phyloP scores from a whole-genome alignment of 2,329 filamentous ascomycete species.

The Penicillium thymicola region DNA sequence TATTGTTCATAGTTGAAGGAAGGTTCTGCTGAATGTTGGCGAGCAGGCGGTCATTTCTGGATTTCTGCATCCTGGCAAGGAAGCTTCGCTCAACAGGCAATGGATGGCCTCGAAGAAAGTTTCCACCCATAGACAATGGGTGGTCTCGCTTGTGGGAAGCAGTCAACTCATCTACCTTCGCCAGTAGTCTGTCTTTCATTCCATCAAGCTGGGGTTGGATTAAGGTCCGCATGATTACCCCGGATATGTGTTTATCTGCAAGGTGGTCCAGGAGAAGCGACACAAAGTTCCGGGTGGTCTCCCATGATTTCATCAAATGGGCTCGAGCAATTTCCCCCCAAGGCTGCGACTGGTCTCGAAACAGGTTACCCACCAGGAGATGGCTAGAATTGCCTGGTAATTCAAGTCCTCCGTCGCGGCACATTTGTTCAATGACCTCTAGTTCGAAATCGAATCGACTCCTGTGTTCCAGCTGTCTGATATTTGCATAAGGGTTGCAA shows the following conservation, averaged over 20 bases:
- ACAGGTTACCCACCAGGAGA: neutral
- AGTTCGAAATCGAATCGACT: neutral
- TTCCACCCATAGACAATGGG: slow-evolving; percentile 19
- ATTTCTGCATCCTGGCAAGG: slow-evolving; percentile 8
- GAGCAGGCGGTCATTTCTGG: slow-evolving; percentile 9
- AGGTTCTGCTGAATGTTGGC: neutral
- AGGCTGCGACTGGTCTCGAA: slow-evolving; percentile 19
- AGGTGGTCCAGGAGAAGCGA: slow-evolving; percentile 24
- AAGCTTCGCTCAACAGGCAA: neutral
- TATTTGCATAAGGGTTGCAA: neutral
- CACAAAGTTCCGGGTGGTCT: slow-evolving; percentile 20
- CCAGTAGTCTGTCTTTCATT: slow-evolving; percentile 14
- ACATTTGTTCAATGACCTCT: neutral
- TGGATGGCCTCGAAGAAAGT: neutral
- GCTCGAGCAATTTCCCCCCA: slow-evolving; percentile 31
- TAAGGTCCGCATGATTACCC: slow-evolving; percentile 15
- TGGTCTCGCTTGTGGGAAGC: slow-evolving; percentile 21
- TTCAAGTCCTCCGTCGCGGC: neutral
- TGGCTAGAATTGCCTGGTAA: neutral
- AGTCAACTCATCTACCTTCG: slow-evolving; percentile 26
- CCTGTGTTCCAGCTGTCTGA: neutral
- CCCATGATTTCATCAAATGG: slow-evolving; percentile 27
- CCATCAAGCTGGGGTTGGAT: slow-evolving; percentile 25
- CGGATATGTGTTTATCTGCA: slow-evolving; percentile 22
- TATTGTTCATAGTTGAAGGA: no score